Base-by-base conservation (phyloP, 306 rosid species). In the Trichosanthes cucumerina region DNA sequence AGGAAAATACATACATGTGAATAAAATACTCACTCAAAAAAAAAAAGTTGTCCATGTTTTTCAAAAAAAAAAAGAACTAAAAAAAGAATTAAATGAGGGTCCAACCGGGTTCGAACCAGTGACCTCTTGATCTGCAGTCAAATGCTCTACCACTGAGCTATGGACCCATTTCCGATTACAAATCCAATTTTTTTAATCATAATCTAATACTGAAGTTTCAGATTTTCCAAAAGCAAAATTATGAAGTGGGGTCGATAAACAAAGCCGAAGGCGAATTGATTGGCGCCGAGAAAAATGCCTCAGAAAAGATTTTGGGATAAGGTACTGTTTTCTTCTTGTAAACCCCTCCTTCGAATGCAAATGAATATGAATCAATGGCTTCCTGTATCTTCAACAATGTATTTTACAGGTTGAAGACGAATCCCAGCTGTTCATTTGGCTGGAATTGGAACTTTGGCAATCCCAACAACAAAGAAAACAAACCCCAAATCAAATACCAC, bases 401-500 rank as follows among this genome's bases (percentile, higher is more conserved):
- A 34, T 75, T 73, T 54, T 84, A 69, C 46, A 81, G 80, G 26
- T 76, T 84, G 85, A 89, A 86, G 66, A 77, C 79, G 81, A 80
- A 58, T 62, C 86, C 93, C 5, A 36, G 52, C 65, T 72, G 83
- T 87, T 88, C 93, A 47, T 95, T 92, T 75, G 93, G 93, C 49
- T 91, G 96, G 97, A 89, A 88, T 76, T 75, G 74, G 74, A 66
- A 9, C 28, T 85, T 31, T 89, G 91, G 65, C 50, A 39, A 66
- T 9, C 4, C 4, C 16, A 66, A 39, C 74, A 88, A 78, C 1
- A 85, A 80, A 19, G 80, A 81, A 57, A 91, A 85, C 41, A 79
- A 56, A 72, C 88, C 96, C 78, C 88, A 80, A 68, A 83, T 75
- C 44, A 87, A 84, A 69, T 92, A 95, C 86, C 92, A 92, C 75